Conservation (phyloP, 2,329 filamentous ascomycete species). For the Tolypocladium ophioglossoides region DNA sequence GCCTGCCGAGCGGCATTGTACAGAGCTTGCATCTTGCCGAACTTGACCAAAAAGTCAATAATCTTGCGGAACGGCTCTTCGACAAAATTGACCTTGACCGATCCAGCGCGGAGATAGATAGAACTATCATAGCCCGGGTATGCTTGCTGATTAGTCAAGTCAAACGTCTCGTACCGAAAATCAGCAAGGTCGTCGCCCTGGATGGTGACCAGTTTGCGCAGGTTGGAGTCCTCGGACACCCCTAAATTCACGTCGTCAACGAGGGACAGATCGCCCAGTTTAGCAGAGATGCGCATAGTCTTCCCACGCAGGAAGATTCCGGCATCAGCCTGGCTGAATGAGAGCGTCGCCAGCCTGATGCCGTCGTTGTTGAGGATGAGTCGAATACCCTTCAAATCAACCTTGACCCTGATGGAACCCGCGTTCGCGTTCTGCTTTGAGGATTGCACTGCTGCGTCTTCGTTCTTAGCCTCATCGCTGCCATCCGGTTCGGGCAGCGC, state of each 20-base stretch:
- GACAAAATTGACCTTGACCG: conserved; percentile 92
- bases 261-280: conserved; percentile 76
- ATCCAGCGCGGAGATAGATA: conserved; percentile 81
- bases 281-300: conserved; percentile 78
- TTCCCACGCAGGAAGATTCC: conserved; percentile 79
- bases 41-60: conserved; percentile 95
- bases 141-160: conserved; percentile 52
- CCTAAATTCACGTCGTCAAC: conserved; percentile 92
- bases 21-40: conserved; percentile 98
- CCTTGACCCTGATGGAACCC: conserved; percentile 85
- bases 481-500: conserved; percentile 20
- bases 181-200: conserved; percentile 93
- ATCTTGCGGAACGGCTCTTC: conserved; percentile 98
- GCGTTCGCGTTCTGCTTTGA: conserved; percentile 25
- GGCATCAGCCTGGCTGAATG: conserved; percentile 85
- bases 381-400: conserved; percentile 85
- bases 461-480: conserved; percentile 26
- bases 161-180: conserved; percentile 95
- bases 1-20: conserved; percentile 96
- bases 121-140: conserved; percentile 96
- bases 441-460: conserved; percentile 21
- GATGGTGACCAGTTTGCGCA: conserved; percentile 85
- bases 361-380: conserved; percentile 97
- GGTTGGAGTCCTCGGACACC: conserved; percentile 66
- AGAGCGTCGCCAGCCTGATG: conserved; percentile 83